Conservation (phyloP, 2,329 filamentous ascomycete genomes). For the Acrocalymma vagum region DNA sequence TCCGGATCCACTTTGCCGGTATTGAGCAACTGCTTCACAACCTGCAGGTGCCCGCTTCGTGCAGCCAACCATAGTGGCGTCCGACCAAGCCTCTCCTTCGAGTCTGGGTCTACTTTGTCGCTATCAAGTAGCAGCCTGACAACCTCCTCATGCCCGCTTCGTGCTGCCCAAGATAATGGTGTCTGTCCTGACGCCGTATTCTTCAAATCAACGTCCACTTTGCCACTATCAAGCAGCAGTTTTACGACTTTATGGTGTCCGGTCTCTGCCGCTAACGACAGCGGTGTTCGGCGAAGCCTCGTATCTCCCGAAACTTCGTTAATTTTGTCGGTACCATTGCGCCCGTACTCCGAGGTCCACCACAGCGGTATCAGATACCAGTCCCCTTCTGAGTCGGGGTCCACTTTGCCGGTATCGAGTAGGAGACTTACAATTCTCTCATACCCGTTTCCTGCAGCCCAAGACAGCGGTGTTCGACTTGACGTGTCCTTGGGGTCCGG, state of each 20-base stretch:
- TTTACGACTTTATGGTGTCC: slow-evolving; percentile 3
- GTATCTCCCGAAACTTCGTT: slow-evolving; percentile 1
- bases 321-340: slow-evolving; percentile 1
- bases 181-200: slow-evolving; percentile 3
- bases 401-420: slow-evolving; percentile 9
- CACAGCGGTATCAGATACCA: slow-evolving; percentile 2
- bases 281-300: too few relatives aligned
- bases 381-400: slow-evolving; percentile 5
- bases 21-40: slow-evolving; percentile 2
- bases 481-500: slow-evolving; percentile 1
- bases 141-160: slow-evolving; percentile 8
- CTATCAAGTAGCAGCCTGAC: slow-evolving; percentile 14
- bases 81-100: slow-evolving; percentile 8
- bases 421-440: slow-evolving; percentile 5
- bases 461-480: neutral
- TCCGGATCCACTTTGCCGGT: slow-evolving; percentile 6
- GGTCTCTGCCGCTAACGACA: neutral
- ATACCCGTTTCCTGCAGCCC: slow-evolving; percentile 3
- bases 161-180: slow-evolving; percentile 5
- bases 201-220: slow-evolving; percentile 13
- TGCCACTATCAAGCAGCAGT: slow-evolving; percentile 14
- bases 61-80: neutral
- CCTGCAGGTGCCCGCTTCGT: neutral
- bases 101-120: slow-evolving; percentile 14
- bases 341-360: neutral